Percentiles rank a stretch among this genome's conserved stretches.
Evolutionary conservation across 202 grass and related monocot genomes (phyloP).

Genomic region (Zizania palustris): DNA sequence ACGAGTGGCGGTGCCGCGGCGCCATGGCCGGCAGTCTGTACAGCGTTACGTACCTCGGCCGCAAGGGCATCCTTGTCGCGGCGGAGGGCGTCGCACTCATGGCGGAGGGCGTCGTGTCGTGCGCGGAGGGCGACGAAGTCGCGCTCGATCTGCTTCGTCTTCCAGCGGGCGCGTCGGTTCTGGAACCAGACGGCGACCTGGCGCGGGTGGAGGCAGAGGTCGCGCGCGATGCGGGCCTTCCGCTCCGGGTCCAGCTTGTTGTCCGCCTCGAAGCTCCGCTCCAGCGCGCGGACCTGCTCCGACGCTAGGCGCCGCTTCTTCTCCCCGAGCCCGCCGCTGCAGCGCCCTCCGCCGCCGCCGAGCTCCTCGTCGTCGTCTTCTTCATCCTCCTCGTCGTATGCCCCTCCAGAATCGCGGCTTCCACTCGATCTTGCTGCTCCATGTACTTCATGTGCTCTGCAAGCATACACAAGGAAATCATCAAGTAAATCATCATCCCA

Average conservation of each 20-base stretch:
- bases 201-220: slow-evolving; percentile 67
- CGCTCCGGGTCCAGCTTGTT: slow-evolving; percentile 84
- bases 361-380: slow-evolving; percentile 15
- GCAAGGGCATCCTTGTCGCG: slow-evolving; percentile 63
- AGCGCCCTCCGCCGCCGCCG: neutral
- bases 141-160: slow-evolving; percentile 79
- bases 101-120: slow-evolving; percentile 57
- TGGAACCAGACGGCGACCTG: slow-evolving; percentile 91
- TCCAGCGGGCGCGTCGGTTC: slow-evolving; percentile 84
- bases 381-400: slow-evolving; percentile 38
- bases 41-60: slow-evolving; percentile 47
- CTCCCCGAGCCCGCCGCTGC: slow-evolving; percentile 49
- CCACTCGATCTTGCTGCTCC: slow-evolving; percentile 21
- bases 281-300: slow-evolving; percentile 72
- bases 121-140: slow-evolving; percentile 59
- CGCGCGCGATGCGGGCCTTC: slow-evolving; percentile 63
- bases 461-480: neutral
- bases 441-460: slow-evolving; percentile 35
- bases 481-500: slow-evolving; percentile 6
- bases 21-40: no score
- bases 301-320: slow-evolving; percentile 67
- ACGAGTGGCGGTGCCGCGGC: no score
- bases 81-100: slow-evolving; percentile 62
- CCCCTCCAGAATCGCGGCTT: neutral
- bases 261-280: slow-evolving; percentile 74